phyloP scores from a whole-genome alignment of 768 basidiomycete species.

The Lactarius vividus region DNA sequence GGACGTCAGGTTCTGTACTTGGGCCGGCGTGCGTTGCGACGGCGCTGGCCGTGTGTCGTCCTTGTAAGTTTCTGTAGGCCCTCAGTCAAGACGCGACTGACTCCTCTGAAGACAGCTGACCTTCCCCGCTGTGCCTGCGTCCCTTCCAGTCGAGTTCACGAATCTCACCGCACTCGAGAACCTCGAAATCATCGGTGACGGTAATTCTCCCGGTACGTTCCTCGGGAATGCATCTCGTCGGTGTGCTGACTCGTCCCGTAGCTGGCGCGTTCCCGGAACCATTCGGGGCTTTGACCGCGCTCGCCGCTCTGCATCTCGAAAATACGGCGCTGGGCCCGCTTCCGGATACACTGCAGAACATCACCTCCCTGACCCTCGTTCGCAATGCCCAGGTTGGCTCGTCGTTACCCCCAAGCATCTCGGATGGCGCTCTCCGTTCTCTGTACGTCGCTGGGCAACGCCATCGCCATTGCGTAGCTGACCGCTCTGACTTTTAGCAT shows the following conservation, averaged over 20 bases:
- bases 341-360: constrained; percentile 35
- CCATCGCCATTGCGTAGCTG: background rate
- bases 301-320: constrained; percentile 42
- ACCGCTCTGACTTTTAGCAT: constrained; percentile 13
- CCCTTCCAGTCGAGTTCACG: constrained; percentile 43
- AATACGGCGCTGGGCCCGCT: constrained; percentile 41
- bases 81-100: constrained; percentile 7
- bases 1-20: constrained; percentile 45
- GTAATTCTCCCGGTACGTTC: constrained; percentile 41
- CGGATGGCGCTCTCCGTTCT: constrained; percentile 37
- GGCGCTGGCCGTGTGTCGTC: constrained; percentile 40
- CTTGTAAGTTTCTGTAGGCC: constrained; percentile 37
- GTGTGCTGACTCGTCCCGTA: constrained; percentile 26
- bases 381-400: constrained; percentile 42
- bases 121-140: constrained; percentile 48
- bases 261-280: constrained; percentile 43
- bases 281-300: constrained; percentile 38
- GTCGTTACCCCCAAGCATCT: constrained; percentile 39
- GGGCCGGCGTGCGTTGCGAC: constrained; percentile 47
- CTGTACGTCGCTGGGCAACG: constrained; percentile 35
- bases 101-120: constrained; percentile 36
- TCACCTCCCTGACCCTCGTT: constrained; percentile 40
- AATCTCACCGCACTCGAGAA: constrained; percentile 39
- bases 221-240: background rate
- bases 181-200: constrained; percentile 43